These are phyloP conservation scores for Saururus chinensis DNA, from an alignment of 164 flowering plant genomes.

Conservation along the genomic window DNA sequence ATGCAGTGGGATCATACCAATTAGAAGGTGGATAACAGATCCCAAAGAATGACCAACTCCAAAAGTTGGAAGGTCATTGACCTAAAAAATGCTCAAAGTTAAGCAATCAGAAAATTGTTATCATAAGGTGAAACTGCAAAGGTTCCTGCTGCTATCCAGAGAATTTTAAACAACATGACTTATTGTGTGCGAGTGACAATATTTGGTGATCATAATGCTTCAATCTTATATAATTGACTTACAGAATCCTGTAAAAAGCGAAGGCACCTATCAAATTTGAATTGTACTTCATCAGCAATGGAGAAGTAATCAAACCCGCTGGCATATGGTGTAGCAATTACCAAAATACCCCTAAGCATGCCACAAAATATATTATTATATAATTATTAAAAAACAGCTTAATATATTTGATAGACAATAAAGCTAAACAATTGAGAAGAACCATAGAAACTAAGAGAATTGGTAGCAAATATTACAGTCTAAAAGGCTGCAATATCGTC, in stretches of 20 bases:
- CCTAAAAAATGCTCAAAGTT: slow-evolving; percentile 24
- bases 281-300: slow-evolving; percentile 94
- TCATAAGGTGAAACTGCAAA: not conserved
- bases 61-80: slow-evolving; percentile 64
- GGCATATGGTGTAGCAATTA: slow-evolving; percentile 90
- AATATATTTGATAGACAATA: no score
- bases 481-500: no score
- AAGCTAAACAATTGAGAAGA: no score
- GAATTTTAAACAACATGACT: no score
- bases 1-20: slow-evolving; percentile 36
- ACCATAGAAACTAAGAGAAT: no score
- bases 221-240: slow-evolving; percentile 15
- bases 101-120: not conserved
- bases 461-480: no score
- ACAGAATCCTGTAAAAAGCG: slow-evolving; percentile 61
- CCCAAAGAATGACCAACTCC: slow-evolving; percentile 97
- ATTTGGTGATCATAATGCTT: not conserved
- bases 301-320: slow-evolving; percentile 93
- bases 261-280: slow-evolving; percentile 80
- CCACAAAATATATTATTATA: not conserved
- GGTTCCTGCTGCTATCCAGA: not conserved
- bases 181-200: not conserved
- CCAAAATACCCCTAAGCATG: slow-evolving; percentile 55
- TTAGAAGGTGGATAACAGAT: slow-evolving; percentile 79
- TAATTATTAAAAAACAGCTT: no score